phyloP scores from a whole-genome alignment of 2,329 filamentous ascomycete genomes.

The Fusarium incarnatum region DNA sequence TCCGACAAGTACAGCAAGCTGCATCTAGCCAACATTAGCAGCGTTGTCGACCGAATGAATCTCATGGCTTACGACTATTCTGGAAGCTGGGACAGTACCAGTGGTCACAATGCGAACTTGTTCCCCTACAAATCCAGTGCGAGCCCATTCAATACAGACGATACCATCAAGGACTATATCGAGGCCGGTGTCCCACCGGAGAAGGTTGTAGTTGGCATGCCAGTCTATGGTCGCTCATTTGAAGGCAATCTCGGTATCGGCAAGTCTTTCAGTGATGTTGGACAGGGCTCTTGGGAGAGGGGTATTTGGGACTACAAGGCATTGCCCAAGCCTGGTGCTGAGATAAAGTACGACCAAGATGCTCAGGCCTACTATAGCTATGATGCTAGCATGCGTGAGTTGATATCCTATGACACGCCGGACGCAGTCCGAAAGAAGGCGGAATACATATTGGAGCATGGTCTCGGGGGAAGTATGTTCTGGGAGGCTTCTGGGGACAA shows the following conservation, averaged over 20 bases:
- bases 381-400: constrained; percentile 22
- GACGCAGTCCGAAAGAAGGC: constrained; percentile 22
- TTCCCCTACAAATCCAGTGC: constrained; percentile 54
- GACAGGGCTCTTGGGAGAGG: constrained; percentile 26
- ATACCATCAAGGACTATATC: constrained; percentile 23
- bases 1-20: constrained; percentile 24
- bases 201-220: constrained; percentile 36
- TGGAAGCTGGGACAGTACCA: constrained; percentile 46
- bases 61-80: constrained; percentile 38
- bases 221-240: constrained; percentile 36
- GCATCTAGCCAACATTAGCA: constrained; percentile 17
- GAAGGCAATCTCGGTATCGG: constrained; percentile 28
- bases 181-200: constrained; percentile 15
- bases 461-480: constrained; percentile 37
- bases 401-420: constrained; percentile 34
- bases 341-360: constrained; percentile 17
- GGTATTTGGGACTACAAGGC: constrained; percentile 38
- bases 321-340: constrained; percentile 28
- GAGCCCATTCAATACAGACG: constrained; percentile 23
- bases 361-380: constrained; percentile 38
- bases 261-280: constrained; percentile 25
- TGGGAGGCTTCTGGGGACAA: constrained; percentile 38
- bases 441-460: constrained; percentile 17
- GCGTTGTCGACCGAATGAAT: constrained; percentile 29
- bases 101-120: constrained; percentile 34